phyloP scores from a whole-genome alignment of 1,139 yeast genomes.

The Saccharomyces hybrid region DNA sequence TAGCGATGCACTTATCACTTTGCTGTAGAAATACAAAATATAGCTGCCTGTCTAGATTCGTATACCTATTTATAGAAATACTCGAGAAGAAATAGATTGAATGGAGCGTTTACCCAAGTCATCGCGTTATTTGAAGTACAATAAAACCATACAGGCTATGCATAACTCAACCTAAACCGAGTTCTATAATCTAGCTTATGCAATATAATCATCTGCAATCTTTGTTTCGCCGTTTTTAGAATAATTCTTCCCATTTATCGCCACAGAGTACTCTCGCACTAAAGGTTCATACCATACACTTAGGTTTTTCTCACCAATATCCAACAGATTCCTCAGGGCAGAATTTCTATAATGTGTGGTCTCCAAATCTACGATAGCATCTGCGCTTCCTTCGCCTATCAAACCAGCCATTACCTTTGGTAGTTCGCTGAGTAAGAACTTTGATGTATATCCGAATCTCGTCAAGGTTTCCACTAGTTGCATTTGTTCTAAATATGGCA shows the following conservation, averaged over 20 bases:
- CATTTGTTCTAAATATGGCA: constrained; percentile 35
- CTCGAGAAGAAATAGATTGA: neutral
- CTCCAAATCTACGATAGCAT: constrained; percentile 29
- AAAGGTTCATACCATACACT: constrained; percentile 31
- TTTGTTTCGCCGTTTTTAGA: neutral
- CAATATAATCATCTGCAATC: neutral
- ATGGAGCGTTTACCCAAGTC: no score
- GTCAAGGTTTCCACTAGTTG: constrained; percentile 28
- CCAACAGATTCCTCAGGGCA: constrained; percentile 27
- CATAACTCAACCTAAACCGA: neutral
- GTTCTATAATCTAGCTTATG: neutral
- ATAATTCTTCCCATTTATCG: neutral
- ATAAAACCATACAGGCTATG: neutral
- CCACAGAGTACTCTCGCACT: neutral
- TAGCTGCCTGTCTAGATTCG: neutral
- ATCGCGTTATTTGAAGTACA: neutral
- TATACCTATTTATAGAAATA: neutral
- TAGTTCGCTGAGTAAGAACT: constrained; percentile 21
- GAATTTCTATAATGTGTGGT: constrained; percentile 27
- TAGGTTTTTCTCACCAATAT: constrained; percentile 16
- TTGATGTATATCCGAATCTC: constrained; percentile 20
- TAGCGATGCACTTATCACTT: neutral
- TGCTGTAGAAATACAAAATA: neutral
- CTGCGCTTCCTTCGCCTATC: constrained; percentile 19
- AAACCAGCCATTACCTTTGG: constrained; percentile 33